Conservation (phyloP, 805 yeast genomes). For the Lachancea mirantina region DNA sequence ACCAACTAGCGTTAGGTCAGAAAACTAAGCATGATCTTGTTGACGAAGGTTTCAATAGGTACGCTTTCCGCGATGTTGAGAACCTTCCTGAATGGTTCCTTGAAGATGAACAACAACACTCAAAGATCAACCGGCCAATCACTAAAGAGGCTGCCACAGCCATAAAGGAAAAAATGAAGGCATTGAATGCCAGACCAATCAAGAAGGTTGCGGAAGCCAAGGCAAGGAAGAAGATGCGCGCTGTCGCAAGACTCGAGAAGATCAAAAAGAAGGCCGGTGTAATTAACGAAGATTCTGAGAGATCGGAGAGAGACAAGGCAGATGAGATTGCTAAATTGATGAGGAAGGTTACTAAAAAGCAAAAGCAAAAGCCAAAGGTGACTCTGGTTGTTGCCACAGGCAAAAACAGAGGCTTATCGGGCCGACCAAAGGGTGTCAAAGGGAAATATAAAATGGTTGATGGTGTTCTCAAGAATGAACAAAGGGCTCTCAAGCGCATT, state of each 20-base stretch:
- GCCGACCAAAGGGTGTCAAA: conserved; percentile 94
- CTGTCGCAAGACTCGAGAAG: conserved; percentile 77
- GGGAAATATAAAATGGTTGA: conserved; percentile 99
- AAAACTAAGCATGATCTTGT: conserved; percentile 74
- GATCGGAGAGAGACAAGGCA: conserved; percentile 90
- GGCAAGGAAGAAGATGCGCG: conserved; percentile 93
- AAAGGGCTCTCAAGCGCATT: conserved; percentile 83
- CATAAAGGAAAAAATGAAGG: conserved; percentile 63
- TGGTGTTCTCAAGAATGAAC: conserved; percentile 95
- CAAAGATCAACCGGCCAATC: conserved; percentile 81
- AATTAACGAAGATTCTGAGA: conserved; percentile 79
- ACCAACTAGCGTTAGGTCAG: conserved; percentile 86
- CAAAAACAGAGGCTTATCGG: conserved; percentile 73
- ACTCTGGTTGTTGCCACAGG: conserved; percentile 88
- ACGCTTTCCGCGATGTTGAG: conserved; percentile 85
- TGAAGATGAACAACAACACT: conserved; percentile 85
- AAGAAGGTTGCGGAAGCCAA: conserved; percentile 98
- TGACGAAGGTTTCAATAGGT: conserved; percentile 90
- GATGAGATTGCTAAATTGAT: conserved; percentile 84
- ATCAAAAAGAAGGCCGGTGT: conserved; percentile 87
- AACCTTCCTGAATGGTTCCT: conserved; percentile 95
- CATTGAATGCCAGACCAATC: conserved; percentile 93
- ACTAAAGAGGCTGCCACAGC: conserved; percentile 90
- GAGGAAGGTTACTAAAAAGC: conserved; percentile 71
- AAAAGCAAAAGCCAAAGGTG: conserved; percentile 66